Base-by-base conservation (phyloP, 2,329 filamentous ascomycete species). In the Clonostachys byssicola region DNA sequence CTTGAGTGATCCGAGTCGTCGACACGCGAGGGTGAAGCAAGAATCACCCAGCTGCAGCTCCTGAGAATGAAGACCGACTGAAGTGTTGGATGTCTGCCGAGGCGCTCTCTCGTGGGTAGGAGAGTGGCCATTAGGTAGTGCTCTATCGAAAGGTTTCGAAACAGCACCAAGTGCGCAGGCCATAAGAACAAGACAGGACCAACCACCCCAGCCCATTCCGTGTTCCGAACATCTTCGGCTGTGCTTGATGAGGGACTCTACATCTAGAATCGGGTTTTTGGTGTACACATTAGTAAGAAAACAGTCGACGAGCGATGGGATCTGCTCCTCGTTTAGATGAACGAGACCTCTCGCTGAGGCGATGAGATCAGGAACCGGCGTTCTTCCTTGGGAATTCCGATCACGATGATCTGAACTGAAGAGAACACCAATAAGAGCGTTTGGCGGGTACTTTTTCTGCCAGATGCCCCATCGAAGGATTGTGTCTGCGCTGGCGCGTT, bases 211-310 rank as follows among this genome's bases (percentile, higher is more conserved):
- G 18, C 54, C 51, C 12, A 58, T 40, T 12, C 58, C 58, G 33
- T 53, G 48, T 17, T 58, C 57, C 6, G 52, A 51, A 34, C 56
- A 54, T 16, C 43, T 42, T 17, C 55, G 45, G 13, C 49, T 56
- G 20, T 56, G 52, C 42, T 56, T 49, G 39, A 56, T 49, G 16
- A 57, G 40, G 34, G 44, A 33, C 44, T 55, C 51, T 2, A 54
- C 49, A 34, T 60, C 52, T 2, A 60, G 49, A 30, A 58, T 55
- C 10, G 56, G 57, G 48, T 60, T 60, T 44, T 60, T 58, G 7
- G 54, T 57, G 42, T 60, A 55, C 9, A 58, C 54, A 23, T 56
- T 52, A 41, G 54, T 51, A 4, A 60, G 48, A 40, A 57, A 60
- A 12, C 52, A 50, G 23, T 58, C 54, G 18, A 58, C 51, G 12